Evolutionary conservation across 768 basidiomycete genomes (phyloP).

Genomic region (Suillus hirtellus): DNA sequence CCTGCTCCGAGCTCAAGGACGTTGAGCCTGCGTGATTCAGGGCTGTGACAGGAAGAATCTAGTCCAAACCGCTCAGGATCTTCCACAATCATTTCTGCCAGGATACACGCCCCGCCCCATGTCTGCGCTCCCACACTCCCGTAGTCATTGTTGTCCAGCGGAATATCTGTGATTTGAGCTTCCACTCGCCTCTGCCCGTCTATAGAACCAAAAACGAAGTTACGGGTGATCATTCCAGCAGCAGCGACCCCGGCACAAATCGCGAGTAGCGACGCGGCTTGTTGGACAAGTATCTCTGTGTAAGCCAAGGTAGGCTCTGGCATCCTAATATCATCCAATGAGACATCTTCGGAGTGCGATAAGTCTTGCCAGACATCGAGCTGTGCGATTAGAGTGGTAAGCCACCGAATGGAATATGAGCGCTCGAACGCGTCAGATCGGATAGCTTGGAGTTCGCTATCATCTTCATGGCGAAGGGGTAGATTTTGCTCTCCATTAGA

Average conservation of each 20-base stretch:
- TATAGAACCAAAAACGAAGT: slow-evolving; percentile 44
- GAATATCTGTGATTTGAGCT: slow-evolving; percentile 62
- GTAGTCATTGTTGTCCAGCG: slow-evolving; percentile 69
- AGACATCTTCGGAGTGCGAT: neutral
- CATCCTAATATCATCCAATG: neutral
- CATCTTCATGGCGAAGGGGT: slow-evolving; percentile 1
- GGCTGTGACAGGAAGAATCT: neutral
- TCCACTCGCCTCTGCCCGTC: slow-evolving; percentile 22
- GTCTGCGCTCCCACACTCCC: slow-evolving; percentile 82
- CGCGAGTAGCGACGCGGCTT: slow-evolving; percentile 64
- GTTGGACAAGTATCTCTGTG: slow-evolving; percentile 44
- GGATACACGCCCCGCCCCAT: slow-evolving; percentile 83
- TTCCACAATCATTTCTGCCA: slow-evolving; percentile 71
- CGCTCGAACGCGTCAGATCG: slow-evolving; percentile 70
- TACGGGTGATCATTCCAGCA: slow-evolving; percentile 57
- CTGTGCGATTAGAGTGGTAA: slow-evolving; percentile 60
- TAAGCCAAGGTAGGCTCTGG: neutral
- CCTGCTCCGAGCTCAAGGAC: slow-evolving; percentile 60
- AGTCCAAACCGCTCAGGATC: slow-evolving; percentile 55
- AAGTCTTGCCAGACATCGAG: slow-evolving; percentile 22
- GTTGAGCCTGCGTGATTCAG: slow-evolving; percentile 26
- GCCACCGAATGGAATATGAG: slow-evolving; percentile 69
- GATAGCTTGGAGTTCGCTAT: slow-evolving; percentile 31
- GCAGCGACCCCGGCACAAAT: slow-evolving; percentile 63
- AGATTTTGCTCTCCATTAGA: neutral